These are phyloP conservation scores for Geotrichum australiense DNA, from an alignment of 1,139 yeast genomes.

Conservation along the genomic window DNA sequence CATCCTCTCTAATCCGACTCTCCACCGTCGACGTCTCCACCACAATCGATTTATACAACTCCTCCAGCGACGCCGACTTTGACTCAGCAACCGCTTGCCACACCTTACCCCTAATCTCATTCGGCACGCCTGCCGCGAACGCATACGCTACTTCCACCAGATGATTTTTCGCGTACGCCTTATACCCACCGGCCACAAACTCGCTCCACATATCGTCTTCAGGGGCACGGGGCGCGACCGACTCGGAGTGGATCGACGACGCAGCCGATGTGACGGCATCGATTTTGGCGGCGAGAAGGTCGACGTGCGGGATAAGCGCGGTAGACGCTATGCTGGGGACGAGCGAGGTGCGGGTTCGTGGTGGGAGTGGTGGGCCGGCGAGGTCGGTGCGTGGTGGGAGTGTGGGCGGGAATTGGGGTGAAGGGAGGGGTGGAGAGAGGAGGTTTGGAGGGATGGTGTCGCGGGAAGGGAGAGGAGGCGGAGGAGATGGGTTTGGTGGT, in stretches of 20 bases:
- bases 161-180: constrained; percentile 53
- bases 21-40: constrained; percentile 59
- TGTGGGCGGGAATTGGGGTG: too few species aligned
- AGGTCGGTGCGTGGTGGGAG: too few species aligned
- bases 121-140: constrained; percentile 72
- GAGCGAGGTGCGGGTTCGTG: too few species aligned
- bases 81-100: constrained; percentile 91
- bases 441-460: too few species aligned
- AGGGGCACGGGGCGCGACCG: constrained; percentile 11
- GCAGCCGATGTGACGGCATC: neutral
- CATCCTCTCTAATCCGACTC: constrained; percentile 70
- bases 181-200: constrained; percentile 70
- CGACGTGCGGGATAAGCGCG: constrained; percentile 22
- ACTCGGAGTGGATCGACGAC: constrained; percentile 1
- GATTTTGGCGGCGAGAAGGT: neutral
- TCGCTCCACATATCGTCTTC: constrained; percentile 71
- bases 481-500: too few species aligned
- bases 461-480: too few species aligned
- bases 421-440: too few species aligned
- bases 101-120: constrained; percentile 75
- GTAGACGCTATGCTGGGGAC: too few species aligned
- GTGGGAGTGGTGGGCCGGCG: too few species aligned
- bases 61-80: constrained; percentile 66
- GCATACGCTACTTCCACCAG: constrained; percentile 54
- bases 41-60: constrained; percentile 51